Percentiles rank a stretch among this genome's conserved stretches.
phyloP scores from a whole-genome alignment of 2,329 filamentous ascomycete genomes.

The Thielaviopsis euricoi region DNA sequence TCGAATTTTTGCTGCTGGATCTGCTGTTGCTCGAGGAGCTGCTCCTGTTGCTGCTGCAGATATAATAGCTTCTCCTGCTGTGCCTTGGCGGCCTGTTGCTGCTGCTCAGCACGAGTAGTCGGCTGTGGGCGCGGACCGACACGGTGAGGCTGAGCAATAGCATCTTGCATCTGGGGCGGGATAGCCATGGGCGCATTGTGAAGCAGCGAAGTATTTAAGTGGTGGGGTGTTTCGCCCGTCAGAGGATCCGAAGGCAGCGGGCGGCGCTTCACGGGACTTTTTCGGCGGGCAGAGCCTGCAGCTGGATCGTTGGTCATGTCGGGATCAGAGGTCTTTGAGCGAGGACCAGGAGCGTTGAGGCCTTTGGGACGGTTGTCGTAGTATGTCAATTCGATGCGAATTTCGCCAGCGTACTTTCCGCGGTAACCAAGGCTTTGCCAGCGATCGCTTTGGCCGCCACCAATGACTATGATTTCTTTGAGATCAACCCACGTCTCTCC shows the following conservation, averaged over 20 bases:
- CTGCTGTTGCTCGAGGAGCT: conserved; percentile 20
- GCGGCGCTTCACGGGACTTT: conserved; percentile 58
- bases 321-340: conserved; percentile 21
- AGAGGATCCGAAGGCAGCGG: conserved; percentile 70
- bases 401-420: conserved; percentile 90
- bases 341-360: conserved; percentile 25
- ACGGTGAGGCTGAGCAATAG: conserved; percentile 6
- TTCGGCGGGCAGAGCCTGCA: conserved; percentile 25
- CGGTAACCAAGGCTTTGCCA: conserved; percentile 82
- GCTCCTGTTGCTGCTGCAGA: conserved; percentile 13
- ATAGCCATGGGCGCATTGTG: conserved; percentile 8
- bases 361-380: conserved; percentile 65
- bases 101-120: conserved; percentile 12
- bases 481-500: conserved; percentile 86
- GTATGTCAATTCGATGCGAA: conserved; percentile 88
- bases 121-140: conserved; percentile 11
- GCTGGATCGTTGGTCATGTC: conserved; percentile 17
- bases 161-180: conserved; percentile 11
- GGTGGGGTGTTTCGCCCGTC: conserved; percentile 30
- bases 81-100: conserved; percentile 13
- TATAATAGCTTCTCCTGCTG: conserved; percentile 18
- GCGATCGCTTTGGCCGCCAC: conserved; percentile 83
- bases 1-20: conserved; percentile 20
- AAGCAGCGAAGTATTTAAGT: conserved; percentile 1
- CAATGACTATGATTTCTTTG: conserved; percentile 60